A percentile compares a stretch with the other conserved stretches of the same genome.
phyloP scores from a whole-genome alignment of 768 basidiomycete species.

The Kwoniella sp. region DNA sequence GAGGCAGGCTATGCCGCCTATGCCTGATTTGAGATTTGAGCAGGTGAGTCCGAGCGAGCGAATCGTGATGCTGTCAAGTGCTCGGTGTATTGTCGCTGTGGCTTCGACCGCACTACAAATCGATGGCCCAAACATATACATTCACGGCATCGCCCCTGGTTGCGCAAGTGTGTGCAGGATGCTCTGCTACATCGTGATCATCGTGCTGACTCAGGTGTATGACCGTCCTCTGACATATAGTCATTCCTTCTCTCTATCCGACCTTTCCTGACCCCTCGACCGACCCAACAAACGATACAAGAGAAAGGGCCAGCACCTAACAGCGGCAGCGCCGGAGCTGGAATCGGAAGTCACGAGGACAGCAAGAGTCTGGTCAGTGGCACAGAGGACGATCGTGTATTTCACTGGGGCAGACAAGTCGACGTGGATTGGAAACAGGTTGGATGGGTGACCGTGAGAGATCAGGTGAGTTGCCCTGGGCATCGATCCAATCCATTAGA shows the following conservation, averaged over 20 bases:
- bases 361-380: conserved; percentile 31
- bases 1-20: conserved; percentile 39
- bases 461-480: conserved; percentile 44
- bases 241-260: conserved; percentile 55
- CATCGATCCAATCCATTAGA: neutral
- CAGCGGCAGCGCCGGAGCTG: no score
- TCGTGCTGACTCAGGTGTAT: no score
- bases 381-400: conserved; percentile 50
- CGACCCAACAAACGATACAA: conserved; percentile 16
- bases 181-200: no score
- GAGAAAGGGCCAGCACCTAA: conserved; percentile 23
- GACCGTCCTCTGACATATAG: no score
- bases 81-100: neutral
- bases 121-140: no score
- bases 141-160: no score
- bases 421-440: conserved; percentile 52
- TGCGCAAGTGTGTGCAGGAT: no score
- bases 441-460: conserved; percentile 51
- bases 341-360: conserved; percentile 5
- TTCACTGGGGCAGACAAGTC: conserved; percentile 52
- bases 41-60: conserved; percentile 37
- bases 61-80: no score
- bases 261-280: conserved; percentile 49
- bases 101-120: neutral
- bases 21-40: conserved; percentile 54